phyloP scores from a whole-genome alignment of 2,329 filamentous ascomycete species.

The Aspergillus awamori region DNA sequence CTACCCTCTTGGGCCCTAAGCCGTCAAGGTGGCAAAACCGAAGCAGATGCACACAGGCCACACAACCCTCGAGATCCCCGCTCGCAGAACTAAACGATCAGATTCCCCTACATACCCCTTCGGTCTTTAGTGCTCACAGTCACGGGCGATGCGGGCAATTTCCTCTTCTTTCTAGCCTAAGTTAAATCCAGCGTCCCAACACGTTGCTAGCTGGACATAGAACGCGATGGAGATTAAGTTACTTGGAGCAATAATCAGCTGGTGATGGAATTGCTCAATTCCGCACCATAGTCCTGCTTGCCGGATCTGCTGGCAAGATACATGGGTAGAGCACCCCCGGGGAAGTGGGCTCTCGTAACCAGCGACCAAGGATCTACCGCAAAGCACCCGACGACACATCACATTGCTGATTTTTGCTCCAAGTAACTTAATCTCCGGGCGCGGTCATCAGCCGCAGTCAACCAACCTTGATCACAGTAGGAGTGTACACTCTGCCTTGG shows the following conservation, averaged over 20 bases:
- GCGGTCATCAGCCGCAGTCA: neutral
- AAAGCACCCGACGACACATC: constrained; percentile 4
- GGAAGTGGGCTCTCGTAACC: no score
- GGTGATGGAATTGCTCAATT: neutral
- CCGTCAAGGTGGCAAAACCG: neutral
- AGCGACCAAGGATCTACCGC: neutral
- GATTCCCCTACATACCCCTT: neutral
- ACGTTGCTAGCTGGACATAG: neutral
- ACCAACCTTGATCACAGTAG: neutral
- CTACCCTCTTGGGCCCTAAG: neutral
- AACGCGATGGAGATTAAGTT: neutral
- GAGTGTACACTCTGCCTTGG: neutral
- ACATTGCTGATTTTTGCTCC: neutral
- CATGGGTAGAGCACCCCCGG: neutral
- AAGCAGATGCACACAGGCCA: neutral
- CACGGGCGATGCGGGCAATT: constrained; percentile 16
- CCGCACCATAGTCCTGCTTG: neutral
- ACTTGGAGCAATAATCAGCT: neutral
- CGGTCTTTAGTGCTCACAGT: constrained; percentile 6
- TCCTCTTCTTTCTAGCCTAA: neutral
- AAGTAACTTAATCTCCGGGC: neutral
- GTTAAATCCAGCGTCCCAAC: constrained; percentile 5
- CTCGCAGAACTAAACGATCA: neutral
- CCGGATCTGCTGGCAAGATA: neutral
- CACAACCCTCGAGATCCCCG: neutral